Evolutionary conservation across 2,329 filamentous ascomycete genomes (phyloP), one percentile per base, ranked within the genome.

Genomic region (Claviceps humidiphila): DNA sequence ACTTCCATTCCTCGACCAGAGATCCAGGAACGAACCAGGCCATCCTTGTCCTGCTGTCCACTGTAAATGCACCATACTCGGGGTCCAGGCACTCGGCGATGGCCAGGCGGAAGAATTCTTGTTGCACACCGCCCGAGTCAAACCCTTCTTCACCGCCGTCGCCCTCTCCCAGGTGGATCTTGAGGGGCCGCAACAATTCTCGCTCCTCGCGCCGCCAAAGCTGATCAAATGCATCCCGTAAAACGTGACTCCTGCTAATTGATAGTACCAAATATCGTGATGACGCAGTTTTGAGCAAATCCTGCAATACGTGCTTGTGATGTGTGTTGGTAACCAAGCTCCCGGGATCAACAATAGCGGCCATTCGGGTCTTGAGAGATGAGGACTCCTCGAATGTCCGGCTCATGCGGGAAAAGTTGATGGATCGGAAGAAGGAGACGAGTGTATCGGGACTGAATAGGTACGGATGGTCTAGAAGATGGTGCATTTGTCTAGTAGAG

Each of bases 91-190:
- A 87, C 61, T 95, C 84, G 1, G 81, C 80, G 59, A 96, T 82
- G 17, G 87, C 82, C 30, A 96, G 70, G 16, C 89, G 82, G 70
- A 98, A 97, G 64, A 95, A 97, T 57, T 98, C 93, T 64, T 95
- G 90, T 60, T 96, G 91, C 1, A 98, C 90, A 56, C 93, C 93
- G 44, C 93, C 93, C 48, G 91, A 89, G 65, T 98, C 93, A 38
- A 94, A 81, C 0, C 93, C 93, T 64, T 94, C 84, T 66, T 97
- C 93, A 37, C 89, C 88, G 34, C 89, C 88, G 51, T 76, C 75
- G 38, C 88, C 83, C 63, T 89, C 85, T 3, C 89, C 89, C 53
- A 97, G 79, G 49, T 88, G 84, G 8, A 98, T 84, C 61, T 95
- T 95, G 38, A 98, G 70, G 1, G 93, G 93, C 26, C 89, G 81